Conservation (phyloP, 768 basidiomycete species). For the Lactarius akahatsu region DNA sequence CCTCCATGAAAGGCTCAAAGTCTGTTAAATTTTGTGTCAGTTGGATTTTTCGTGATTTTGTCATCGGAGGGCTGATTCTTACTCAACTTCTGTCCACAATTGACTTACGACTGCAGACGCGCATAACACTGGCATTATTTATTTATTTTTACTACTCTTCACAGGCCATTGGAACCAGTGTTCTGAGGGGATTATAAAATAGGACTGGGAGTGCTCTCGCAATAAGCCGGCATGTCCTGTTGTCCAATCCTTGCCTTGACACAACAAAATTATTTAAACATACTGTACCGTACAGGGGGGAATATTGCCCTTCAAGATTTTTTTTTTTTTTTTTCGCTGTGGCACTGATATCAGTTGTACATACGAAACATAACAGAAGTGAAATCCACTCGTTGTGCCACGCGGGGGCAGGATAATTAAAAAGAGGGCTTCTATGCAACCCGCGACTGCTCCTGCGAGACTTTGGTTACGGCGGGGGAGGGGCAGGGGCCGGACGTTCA, state of each 20-base stretch:
- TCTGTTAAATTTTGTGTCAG: too few relatives aligned
- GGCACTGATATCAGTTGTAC: background rate
- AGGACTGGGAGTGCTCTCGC: background rate
- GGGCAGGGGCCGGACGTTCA: conserved; percentile 59
- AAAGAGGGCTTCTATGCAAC: conserved; percentile 36
- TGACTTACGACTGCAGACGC: background rate
- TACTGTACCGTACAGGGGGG: background rate
- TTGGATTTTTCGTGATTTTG: too few relatives aligned
- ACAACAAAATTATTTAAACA: background rate
- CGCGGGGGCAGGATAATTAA: conserved; percentile 39
- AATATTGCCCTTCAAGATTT: background rate
- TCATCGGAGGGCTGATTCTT: too few relatives aligned
- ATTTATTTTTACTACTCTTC: background rate
- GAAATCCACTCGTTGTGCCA: background rate
- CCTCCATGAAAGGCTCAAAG: too few relatives aligned
- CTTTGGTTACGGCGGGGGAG: conserved; percentile 52
- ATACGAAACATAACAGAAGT: background rate
- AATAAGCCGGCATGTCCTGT: background rate
- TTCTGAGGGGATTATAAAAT: background rate
- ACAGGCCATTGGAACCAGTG: background rate
- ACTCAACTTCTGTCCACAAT: too few relatives aligned
- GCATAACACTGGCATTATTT: background rate
- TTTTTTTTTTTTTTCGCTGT: background rate
- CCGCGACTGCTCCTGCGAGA: conserved; percentile 42
- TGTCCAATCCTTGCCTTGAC: background rate